These are phyloP conservation scores for Penicillium sp. DNA, from an alignment of 2,329 filamentous ascomycete genomes.

Conservation along the genomic window DNA sequence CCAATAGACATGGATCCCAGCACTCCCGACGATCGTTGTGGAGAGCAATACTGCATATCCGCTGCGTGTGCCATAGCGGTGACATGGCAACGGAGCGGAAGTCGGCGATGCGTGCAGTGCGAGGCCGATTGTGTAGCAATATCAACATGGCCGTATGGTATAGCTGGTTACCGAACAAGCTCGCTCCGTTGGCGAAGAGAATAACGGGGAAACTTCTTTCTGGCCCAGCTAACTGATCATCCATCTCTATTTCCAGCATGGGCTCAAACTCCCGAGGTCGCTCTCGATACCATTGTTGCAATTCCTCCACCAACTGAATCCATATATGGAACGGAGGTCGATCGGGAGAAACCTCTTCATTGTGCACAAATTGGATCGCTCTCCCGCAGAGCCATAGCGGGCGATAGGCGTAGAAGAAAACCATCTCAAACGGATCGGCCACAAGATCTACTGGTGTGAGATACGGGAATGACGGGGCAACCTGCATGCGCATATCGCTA, in stretches of 20 bases:
- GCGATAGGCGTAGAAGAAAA: constrained; percentile 21
- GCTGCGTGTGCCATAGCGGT: constrained; percentile 49
- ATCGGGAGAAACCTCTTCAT: constrained; percentile 11
- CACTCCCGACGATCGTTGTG: constrained; percentile 46
- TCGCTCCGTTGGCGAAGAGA: constrained; percentile 47
- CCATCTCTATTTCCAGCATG: constrained; percentile 37
- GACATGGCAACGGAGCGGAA: constrained; percentile 39
- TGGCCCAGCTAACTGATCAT: constrained; percentile 16
- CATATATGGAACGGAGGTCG: constrained; percentile 15
- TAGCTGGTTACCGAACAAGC: constrained; percentile 51
- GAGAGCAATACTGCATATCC: constrained; percentile 51
- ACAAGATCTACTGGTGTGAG: constrained; percentile 5
- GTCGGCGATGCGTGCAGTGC: constrained; percentile 37
- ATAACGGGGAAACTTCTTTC: constrained; percentile 36
- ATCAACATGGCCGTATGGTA: constrained; percentile 57
- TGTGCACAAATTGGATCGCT: constrained; percentile 19
- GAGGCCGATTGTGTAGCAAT: constrained; percentile 52
- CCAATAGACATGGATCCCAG: constrained; percentile 51
- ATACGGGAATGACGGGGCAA: constrained; percentile 18
- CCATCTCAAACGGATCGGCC: constrained; percentile 16
- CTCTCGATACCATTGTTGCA: constrained; percentile 29
- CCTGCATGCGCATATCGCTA: constrained; percentile 12
- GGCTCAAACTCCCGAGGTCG: constrained; percentile 28
- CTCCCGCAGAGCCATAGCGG: constrained; percentile 29
- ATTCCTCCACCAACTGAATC: constrained; percentile 25